Base-by-base conservation (phyloP, 768 basidiomycete species). In the Russula griseocarnosa region DNA sequence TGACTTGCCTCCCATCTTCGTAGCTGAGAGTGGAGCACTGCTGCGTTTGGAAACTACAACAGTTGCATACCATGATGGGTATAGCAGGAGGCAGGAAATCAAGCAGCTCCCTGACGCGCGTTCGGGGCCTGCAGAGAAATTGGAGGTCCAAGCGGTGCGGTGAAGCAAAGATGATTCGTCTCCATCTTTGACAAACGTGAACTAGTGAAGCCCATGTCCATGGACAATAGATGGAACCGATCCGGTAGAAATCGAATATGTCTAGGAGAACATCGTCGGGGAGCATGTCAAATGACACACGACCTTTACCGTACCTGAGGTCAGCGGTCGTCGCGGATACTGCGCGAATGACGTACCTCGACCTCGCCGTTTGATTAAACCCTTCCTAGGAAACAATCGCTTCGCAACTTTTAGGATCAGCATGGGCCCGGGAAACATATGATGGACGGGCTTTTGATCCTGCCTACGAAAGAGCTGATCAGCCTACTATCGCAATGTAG, bases 241-340 rank as follows among this genome's bases (percentile, higher is more conserved):
- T n/a, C 9, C 36, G 47, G 46, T n/a, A 63, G 61, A 28, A 57
- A 8, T 55, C 26, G 54, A 66, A 66, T n/a, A 67, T 60, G 34
- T 54, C 46, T 5, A 68, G 34, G 24, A 60, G 40, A n/a, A 68
- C 51, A 10, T 55, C 56, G 32, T 52, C 52, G n/a, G 60, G 42
- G 52, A 57, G 42, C 22, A 20, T 53, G 30, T 58, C 36, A 54
- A 60, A 32, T 55, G 54, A 32, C 32, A 46, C 42, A 11, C 26
- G 24, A n/a, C 55, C 26, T n/a, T 13, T 6, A 22, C 1, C 11
- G 4, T 57, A 13, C 36, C 2, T 9, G 44, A n/a, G 1, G 8
- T 42, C 34, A 56, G 40, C 28, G 30, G 13, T 36, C 14, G 13
- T n/a, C 14, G 7, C 11, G 16, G 20, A 18, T 1, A 16, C n/a